phyloP scores from a whole-genome alignment of 139 green algal genomes.

The Chlorella sp. region DNA sequence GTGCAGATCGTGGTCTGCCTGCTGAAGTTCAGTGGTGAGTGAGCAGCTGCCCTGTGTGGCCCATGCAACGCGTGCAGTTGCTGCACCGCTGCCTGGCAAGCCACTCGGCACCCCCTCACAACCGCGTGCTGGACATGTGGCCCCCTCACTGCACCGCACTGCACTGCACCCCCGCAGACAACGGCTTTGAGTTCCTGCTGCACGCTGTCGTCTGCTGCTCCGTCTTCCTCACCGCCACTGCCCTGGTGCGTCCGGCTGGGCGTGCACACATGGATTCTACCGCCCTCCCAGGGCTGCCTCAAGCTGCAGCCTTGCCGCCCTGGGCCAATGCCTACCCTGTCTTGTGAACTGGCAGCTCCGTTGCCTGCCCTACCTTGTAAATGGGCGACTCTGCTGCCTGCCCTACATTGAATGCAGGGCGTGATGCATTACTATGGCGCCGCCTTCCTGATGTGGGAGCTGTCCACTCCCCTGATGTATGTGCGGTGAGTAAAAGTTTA shows the following conservation, averaged over 20 bases:
- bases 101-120: too few relatives aligned
- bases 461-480: slow-evolving; percentile 66
- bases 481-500: slow-evolving; percentile 39
- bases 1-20: neutral
- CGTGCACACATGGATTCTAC: too few relatives aligned
- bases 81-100: too few relatives aligned
- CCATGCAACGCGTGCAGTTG: neutral
- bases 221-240: slow-evolving; percentile 22
- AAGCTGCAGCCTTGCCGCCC: too few relatives aligned
- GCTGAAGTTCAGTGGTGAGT: neutral
- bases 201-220: slow-evolving; percentile 43
- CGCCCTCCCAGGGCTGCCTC: too few relatives aligned
- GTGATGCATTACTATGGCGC: slow-evolving; percentile 42
- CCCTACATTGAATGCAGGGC: neutral
- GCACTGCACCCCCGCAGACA: slow-evolving; percentile 39
- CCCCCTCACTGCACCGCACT: too few relatives aligned
- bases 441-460: slow-evolving; percentile 54
- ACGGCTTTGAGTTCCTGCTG: slow-evolving; percentile 42
- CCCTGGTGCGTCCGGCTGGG: slow-evolving; percentile 24
- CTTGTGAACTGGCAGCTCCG: too few relatives aligned
- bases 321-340: too few relatives aligned
- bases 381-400: too few relatives aligned
- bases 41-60: neutral
- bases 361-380: too few relatives aligned
- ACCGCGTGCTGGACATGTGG: too few relatives aligned